These are phyloP conservation scores for Penicillium expansum DNA, from an alignment of 2,329 filamentous ascomycete genomes.

Conservation along the genomic window DNA sequence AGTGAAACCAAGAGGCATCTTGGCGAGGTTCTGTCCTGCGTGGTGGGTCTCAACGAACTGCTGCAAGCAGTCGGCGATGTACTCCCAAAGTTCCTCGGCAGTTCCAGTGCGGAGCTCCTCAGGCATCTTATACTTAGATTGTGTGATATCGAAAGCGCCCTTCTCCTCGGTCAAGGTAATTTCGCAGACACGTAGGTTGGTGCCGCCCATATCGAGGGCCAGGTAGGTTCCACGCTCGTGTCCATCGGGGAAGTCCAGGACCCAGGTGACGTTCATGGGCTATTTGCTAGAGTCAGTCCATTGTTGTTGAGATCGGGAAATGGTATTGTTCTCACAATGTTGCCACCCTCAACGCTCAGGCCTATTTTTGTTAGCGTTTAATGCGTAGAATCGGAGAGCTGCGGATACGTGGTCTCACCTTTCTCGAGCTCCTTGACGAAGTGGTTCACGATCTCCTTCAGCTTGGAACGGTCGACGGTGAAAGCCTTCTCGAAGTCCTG, in stretches of 20 bases:
- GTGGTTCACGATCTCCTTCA: constrained; percentile 87
- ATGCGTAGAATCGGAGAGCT: not conserved
- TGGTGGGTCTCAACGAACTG: constrained; percentile 89
- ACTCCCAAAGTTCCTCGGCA: constrained; percentile 87
- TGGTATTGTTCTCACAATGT: constrained; percentile 65
- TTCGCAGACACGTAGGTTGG: constrained; percentile 91
- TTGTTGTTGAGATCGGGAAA: not conserved
- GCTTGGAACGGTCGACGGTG: constrained; percentile 70
- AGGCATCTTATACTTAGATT: constrained; percentile 94
- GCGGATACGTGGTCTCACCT: constrained; percentile 50
- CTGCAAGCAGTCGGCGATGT: constrained; percentile 87
- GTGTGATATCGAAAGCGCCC: constrained; percentile 89
- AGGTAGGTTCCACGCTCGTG: constrained; percentile 84
- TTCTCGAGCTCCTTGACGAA: constrained; percentile 87
- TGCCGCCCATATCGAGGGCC: constrained; percentile 93
- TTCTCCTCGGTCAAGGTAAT: constrained; percentile 83
- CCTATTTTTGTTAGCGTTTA: constrained; percentile 49
- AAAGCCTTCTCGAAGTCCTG: constrained; percentile 80
- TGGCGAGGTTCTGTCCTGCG: constrained; percentile 58
- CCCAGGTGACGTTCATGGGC: constrained; percentile 99
- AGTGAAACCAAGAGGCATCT: constrained; percentile 82
- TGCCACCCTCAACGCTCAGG: constrained; percentile 81
- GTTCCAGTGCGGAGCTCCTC: constrained; percentile 85
- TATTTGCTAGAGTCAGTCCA: constrained; percentile 40
- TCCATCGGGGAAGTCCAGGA: constrained; percentile 83